phyloP scores from a whole-genome alignment of 2,329 filamentous ascomycete genomes.

The Ceratocystis huliohia region DNA sequence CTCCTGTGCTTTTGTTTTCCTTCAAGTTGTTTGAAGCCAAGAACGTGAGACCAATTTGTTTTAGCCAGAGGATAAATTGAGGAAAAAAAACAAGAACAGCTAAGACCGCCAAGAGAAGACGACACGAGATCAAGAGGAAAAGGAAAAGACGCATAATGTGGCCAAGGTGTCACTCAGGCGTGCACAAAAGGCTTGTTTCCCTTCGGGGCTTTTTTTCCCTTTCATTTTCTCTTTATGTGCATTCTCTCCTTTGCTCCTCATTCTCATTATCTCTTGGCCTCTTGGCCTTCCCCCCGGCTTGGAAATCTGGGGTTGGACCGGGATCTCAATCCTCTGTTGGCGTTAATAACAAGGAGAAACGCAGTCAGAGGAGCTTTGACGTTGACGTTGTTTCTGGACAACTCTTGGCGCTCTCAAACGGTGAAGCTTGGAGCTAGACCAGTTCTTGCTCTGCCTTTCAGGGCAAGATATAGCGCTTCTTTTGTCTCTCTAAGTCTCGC shows the following conservation, averaged over 20 bases:
- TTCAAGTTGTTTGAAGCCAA: no score
- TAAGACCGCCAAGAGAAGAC: background rate
- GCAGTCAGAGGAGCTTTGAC: constrained; percentile 7
- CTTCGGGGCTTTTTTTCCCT: background rate
- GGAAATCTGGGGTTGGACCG: constrained; percentile 2
- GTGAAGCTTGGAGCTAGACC: background rate
- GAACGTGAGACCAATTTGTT: background rate
- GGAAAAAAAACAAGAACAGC: background rate
- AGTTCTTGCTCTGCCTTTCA: background rate
- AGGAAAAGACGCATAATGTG: constrained; percentile 2
- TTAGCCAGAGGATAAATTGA: background rate
- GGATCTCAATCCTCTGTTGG: background rate
- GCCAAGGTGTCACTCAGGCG: constrained; percentile 4
- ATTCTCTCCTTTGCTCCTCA: background rate
- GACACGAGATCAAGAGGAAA: background rate
- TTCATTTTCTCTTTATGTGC: background rate
- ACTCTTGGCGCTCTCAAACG: constrained; percentile 5
- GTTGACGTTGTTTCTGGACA: constrained; percentile 3
- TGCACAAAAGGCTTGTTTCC: constrained; percentile 10
- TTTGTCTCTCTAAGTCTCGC: background rate
- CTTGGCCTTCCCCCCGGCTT: background rate
- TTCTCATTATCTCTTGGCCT: background rate
- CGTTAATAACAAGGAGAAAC: background rate
- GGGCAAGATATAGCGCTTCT: constrained; percentile 5
- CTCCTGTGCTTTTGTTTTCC: no score